phyloP scores from a whole-genome alignment of 345 rosid species.

The Capsella bursapastoris region DNA sequence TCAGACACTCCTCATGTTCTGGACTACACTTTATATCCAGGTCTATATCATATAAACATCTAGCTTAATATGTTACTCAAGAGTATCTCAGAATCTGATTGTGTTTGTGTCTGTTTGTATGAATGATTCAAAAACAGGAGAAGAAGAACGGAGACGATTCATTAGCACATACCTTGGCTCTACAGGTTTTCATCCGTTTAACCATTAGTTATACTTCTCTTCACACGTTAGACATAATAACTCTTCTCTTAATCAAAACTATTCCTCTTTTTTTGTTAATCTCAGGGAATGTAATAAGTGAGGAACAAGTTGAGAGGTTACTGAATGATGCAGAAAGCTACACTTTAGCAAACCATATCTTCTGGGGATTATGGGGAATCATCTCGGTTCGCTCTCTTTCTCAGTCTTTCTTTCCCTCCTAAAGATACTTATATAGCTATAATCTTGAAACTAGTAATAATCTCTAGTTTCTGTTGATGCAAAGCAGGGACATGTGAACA shows the following conservation, averaged over 20 bases:
- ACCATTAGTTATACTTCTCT: slow-evolving; percentile 24
- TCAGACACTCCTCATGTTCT: slow-evolving; percentile 83
- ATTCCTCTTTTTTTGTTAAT: not conserved
- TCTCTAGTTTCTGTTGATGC: slow-evolving; percentile 17
- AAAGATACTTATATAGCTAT: not conserved
- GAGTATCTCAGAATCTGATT: slow-evolving; percentile 17
- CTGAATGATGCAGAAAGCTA: slow-evolving; percentile 58
- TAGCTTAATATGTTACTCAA: not conserved
- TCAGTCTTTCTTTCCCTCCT: not conserved
- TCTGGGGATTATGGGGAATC: slow-evolving; percentile 85
- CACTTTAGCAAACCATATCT: slow-evolving; percentile 75
- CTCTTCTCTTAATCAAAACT: not conserved
- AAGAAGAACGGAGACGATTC: slow-evolving; percentile 74
- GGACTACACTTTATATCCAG: slow-evolving; percentile 76
- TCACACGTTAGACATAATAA: not conserved
- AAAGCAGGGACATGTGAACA: slow-evolving; percentile 52
- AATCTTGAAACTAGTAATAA: slow-evolving; percentile 1
- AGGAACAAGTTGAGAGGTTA: slow-evolving; percentile 55
- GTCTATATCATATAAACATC: slow-evolving; percentile 41
- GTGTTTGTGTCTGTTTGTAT: slow-evolving; percentile 16
- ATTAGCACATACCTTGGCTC: slow-evolving; percentile 60
- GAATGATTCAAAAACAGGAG: slow-evolving; percentile 48
- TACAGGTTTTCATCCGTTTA: slow-evolving; percentile 52
- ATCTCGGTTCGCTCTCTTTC: slow-evolving; percentile 47
- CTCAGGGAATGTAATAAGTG: slow-evolving; percentile 53